Evolutionary conservation across 2,329 filamentous ascomycete species (phyloP), one percentile per base, ranked within the genome.

Genomic region (Immersiporthe knoxdaviesiana): DNA sequence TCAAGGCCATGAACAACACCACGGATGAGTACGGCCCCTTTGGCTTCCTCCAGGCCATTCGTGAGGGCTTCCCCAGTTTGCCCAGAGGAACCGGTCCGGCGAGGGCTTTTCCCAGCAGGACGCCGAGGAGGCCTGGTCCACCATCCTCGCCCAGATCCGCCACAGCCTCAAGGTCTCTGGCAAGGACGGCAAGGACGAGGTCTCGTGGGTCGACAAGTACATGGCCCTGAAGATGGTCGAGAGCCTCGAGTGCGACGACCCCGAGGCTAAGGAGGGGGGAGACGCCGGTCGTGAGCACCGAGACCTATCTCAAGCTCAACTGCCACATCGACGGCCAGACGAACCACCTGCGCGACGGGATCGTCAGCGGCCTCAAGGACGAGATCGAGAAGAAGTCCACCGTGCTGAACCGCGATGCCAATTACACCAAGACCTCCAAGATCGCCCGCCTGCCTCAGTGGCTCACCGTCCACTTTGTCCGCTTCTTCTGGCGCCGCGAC

Each of bases 51-150:
- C 90, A 89, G 74, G 88, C 93, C 4, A 86, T 99, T 21, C 91
- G 95, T 71, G 85, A 84, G 37, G 86, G 90, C 0, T 97, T 93
- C 77, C 96, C 96, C 96, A 98, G 77, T 99, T 99, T 77, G 94
- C 93, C 14, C 94, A 99, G 81, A 91, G 89, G 76, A 89, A 93
- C 67, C 94, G 92, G 78, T 90, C 91, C 41, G 92, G 93, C 30
- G 85, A 91, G 69, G 94, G 92, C 8, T 98, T 91, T 77, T 94
- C 96, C n/a, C 96, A 99, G 81, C 96, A 99, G 81, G 96, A 99
- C 82, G 96, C 96, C 0, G 96, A 99, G 80, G 96, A 99, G 80
- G 96, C 95, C 61, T 99, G 95, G 94, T 96, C 95, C 27, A 95
- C 98, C 78, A 97, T 99, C 71, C 83, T 99, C 7, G 89, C 91